Percentiles rank a stretch among this genome's conserved stretches.
Conservation (phyloP, 768 basidiomycete genomes). For the Suillus lakei region DNA sequence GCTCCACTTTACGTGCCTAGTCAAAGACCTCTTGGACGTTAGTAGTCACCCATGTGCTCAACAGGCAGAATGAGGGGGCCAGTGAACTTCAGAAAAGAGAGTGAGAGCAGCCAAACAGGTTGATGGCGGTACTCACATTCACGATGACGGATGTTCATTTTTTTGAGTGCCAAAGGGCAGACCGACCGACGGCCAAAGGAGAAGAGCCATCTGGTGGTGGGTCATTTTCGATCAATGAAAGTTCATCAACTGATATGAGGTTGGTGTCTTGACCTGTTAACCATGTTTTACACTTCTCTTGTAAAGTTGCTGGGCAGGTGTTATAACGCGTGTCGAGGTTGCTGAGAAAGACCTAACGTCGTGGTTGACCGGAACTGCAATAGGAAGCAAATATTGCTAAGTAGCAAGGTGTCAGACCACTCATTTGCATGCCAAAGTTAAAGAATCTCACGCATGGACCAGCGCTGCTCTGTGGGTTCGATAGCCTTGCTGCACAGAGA, state of each 20-base stretch:
- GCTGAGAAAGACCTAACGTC: not conserved
- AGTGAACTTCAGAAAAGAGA: not conserved
- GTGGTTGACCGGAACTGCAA: not conserved
- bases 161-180: not conserved
- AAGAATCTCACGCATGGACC: not conserved
- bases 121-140: not conserved
- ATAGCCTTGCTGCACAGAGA: not conserved
- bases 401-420: not conserved
- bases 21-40: no score
- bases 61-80: not conserved
- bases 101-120: not conserved
- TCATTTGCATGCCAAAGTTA: not conserved
- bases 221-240: not conserved
- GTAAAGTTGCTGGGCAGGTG: not conserved
- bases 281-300: not conserved
- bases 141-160: not conserved
- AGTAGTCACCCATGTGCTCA: not conserved
- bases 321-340: not conserved
- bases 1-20: not conserved
- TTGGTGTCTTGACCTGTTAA: not conserved
- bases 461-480: not conserved
- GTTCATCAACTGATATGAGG: not conserved
- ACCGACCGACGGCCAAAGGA: not conserved
- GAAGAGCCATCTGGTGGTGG: not conserved
- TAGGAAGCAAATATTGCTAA: not conserved